phyloP scores from a whole-genome alignment of 1,284 basidiomycete genomes.

The Xerocomus nothofagi region DNA sequence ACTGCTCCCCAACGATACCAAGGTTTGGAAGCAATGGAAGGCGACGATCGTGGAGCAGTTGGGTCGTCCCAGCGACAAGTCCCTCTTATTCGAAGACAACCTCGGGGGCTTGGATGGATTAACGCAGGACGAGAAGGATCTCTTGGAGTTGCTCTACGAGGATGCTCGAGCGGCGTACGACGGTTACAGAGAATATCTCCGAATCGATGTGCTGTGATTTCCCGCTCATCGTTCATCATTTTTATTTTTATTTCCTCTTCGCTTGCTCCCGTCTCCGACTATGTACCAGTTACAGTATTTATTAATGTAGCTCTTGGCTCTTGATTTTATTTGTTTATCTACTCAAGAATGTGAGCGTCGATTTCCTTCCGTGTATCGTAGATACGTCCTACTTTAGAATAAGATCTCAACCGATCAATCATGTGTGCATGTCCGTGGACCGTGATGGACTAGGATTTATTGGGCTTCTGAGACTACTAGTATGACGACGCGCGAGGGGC shows the following conservation, averaged over 20 bases:
- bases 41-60: slow-evolving; percentile 10
- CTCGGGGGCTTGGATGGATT: slow-evolving; percentile 6
- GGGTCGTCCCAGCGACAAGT: not conserved
- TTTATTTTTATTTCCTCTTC: not conserved
- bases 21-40: slow-evolving; percentile 29
- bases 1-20: slow-evolving; percentile 30
- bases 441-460: too few relatives aligned
- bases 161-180: slow-evolving; percentile 22
- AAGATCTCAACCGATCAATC: too few relatives aligned
- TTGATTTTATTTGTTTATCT: not conserved
- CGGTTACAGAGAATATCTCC: slow-evolving; percentile 15
- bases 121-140: slow-evolving; percentile 9
- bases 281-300: not conserved
- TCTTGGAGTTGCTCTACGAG: slow-evolving; percentile 20
- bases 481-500: slow-evolving; percentile 22
- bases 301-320: not conserved
- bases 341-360: not conserved
- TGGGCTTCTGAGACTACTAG: slow-evolving; percentile 22
- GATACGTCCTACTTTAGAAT: too few relatives aligned
- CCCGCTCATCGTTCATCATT: too few relatives aligned
- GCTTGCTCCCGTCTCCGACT: not conserved
- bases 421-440: too few relatives aligned
- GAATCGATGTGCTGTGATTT: slow-evolving; percentile 1
- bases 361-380: not conserved
- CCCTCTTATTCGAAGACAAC: slow-evolving; percentile 5